Evolutionary conservation across 2,329 filamentous ascomycete genomes (phyloP), one percentile per base, ranked within the genome.

Genomic region (Fusarium euwallaceae): DNA sequence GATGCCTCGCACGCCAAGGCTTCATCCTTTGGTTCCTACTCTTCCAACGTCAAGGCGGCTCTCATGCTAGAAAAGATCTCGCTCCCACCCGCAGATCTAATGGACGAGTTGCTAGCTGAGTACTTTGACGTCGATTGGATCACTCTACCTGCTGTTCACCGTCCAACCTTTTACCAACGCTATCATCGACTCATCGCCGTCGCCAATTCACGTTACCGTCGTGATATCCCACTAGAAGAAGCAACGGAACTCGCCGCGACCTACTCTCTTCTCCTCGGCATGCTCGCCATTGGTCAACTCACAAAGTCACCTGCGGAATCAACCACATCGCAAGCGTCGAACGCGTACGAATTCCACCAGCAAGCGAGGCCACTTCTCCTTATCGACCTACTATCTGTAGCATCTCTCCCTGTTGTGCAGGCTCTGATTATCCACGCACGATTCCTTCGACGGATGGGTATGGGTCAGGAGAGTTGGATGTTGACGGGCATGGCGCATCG

Each of bases 151-250:
- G 27, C 78, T 10, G 66, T 79, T 5, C 78, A 79, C 16, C 75
- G 74, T 5, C 72, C 74, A 16, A 71, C 77, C 1, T 79, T 79
- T 41, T 61, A 74, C 11, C 75, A 76, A 16, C 72, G 78, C 10
- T 79, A 79, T n/a, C 76, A 78, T 22, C 78, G 76, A 0, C 78
- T 79, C 22, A 74, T 78, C 10, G 78, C 78, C 24, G 78, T 79
- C 12, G 70, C 78, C 32, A 79, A 79, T 67, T 79, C 78, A 34
- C 70, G 78, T 2, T 79, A 79, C 24, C 78, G 78, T 37, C 76
- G 78, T 17, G 78, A 79, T 9, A 79, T 79, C 1, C 76, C 78
- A 1, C 69, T 79, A 20, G 70, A 76, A 16, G 78, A 79, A 53
- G 78, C 78, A 4, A 78, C 71, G 10, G 78, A 79, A 37, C 70